These are phyloP conservation scores for Kuraishia capsulata DNA, from an alignment of 805 yeast genomes.

Conservation along the genomic window DNA sequence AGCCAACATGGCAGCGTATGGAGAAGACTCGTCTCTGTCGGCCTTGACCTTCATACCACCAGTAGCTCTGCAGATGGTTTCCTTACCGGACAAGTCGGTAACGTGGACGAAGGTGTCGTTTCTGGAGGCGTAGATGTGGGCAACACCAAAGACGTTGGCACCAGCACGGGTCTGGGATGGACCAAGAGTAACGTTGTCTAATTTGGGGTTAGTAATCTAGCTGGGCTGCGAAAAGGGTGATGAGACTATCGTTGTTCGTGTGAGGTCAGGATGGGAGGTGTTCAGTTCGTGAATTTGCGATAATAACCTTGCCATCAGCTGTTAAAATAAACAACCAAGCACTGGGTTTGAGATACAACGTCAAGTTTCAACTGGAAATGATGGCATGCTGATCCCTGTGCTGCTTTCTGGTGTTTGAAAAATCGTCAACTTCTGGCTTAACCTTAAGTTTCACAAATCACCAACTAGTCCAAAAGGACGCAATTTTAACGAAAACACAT, in stretches of 20 bases:
- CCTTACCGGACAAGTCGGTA: conserved; percentile 99
- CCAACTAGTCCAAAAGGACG: no score
- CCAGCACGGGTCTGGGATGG: conserved; percentile 85
- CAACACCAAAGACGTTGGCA: conserved; percentile 99
- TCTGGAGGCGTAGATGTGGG: conserved; percentile 99
- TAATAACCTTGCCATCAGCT: no score
- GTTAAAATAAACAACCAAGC: no score
- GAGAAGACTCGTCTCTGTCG: conserved; percentile 99
- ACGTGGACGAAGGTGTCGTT: conserved; percentile 99
- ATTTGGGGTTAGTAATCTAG: conserved; percentile 2
- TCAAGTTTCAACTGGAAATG: no score
- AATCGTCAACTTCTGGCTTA: no score
- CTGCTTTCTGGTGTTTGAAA: no score
- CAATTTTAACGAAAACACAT: no score
- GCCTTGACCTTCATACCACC: conserved; percentile 99
- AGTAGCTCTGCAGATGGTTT: conserved; percentile 99
- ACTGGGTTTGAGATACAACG: no score
- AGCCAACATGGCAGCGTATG: conserved; percentile 99
- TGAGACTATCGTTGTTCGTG: neutral
- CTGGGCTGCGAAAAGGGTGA: no score
- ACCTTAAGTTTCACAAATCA: no score
- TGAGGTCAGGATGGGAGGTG: conserved; percentile 1
- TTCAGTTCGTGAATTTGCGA: no score
- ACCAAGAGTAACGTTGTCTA: conserved; percentile 58
- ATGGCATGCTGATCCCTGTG: no score